Conservation (phyloP, 108 stramenopile species). For the Thalassiosira profunda region DNA sequence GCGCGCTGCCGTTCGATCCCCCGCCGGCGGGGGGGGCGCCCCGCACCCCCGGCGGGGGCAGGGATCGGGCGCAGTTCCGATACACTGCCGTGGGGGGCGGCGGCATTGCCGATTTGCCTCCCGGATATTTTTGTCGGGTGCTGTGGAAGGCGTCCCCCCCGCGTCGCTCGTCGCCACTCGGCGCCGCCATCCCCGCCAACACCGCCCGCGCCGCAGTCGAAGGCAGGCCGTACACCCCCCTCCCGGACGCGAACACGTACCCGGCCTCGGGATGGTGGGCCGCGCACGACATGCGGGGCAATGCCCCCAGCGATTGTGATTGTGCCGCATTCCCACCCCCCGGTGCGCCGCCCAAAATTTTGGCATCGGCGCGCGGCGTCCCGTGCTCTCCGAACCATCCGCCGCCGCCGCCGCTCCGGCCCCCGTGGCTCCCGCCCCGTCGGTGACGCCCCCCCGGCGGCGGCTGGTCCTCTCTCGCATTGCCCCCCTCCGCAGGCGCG, state of each 20-base stretch:
- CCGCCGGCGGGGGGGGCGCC: constrained; percentile 67
- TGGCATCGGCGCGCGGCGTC: not conserved
- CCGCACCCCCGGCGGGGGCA: constrained; percentile 73
- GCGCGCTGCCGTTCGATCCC: constrained; percentile 62
- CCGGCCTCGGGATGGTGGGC: constrained; percentile 65
- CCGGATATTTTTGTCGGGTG: no score
- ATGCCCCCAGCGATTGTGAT: constrained; percentile 13
- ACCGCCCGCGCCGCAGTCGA: constrained; percentile 24
- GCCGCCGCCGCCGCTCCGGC: not conserved
- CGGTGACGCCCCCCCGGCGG: not conserved
- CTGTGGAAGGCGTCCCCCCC: not conserved
- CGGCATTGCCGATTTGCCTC: no score
- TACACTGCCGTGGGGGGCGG: constrained; percentile 21
- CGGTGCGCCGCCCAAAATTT: not conserved
- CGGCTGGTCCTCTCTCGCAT: not conserved
- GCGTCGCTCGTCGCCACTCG: not conserved
- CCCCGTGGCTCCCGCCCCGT: constrained; percentile 1
- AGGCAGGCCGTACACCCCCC: constrained; percentile 44
- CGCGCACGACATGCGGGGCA: constrained; percentile 73
- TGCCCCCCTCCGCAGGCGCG: not conserved
- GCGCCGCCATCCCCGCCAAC: constrained; percentile 20
- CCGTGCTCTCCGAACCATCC: constrained; percentile 8
- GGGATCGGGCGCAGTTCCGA: constrained; percentile 22
- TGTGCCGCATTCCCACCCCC: not conserved
- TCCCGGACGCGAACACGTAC: constrained; percentile 77